Conservation (phyloP, 2,329 filamentous ascomycete genomes). For the Teratosphaeria destructans region DNA sequence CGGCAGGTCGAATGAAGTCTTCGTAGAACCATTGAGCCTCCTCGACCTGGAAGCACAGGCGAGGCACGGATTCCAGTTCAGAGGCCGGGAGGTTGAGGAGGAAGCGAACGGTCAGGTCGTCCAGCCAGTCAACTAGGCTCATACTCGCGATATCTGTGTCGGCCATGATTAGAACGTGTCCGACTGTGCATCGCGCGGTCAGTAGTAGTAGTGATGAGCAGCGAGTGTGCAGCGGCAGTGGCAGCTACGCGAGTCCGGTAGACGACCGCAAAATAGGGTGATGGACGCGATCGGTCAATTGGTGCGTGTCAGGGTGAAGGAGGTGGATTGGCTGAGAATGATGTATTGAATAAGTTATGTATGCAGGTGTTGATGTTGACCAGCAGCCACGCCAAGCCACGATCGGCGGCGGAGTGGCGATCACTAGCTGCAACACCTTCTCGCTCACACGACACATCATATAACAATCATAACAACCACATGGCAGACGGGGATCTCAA, state of each 20-base stretch:
- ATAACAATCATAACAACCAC: neutral
- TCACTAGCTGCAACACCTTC: neutral
- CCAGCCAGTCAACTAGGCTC: constrained; percentile 89
- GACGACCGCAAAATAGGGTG: neutral
- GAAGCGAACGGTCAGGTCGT: constrained; percentile 96
- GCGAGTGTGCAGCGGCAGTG: neutral
- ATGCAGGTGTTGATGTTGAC: neutral
- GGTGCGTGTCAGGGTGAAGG: too few species aligned
- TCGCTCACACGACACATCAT: too few species aligned
- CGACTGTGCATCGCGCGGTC: neutral
- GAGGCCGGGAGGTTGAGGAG: constrained; percentile 92
- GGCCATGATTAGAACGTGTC: neutral
- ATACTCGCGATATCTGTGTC: constrained; percentile 33
- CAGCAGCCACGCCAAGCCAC: neutral
- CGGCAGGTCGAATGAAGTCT: constrained; percentile 78
- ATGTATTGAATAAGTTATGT: neutral
- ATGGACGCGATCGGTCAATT: too few species aligned
- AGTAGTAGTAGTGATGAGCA: neutral
- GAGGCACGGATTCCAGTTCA: constrained; percentile 78
- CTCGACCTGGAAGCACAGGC: constrained; percentile 97
- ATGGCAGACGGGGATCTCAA: constrained; percentile 35
- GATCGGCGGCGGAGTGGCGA: neutral
- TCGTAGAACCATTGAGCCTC: constrained; percentile 99
- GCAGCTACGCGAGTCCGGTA: neutral
- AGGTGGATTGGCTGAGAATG: neutral